A percentile compares a stretch with the other conserved stretches of the same genome.
These are phyloP conservation scores for Elaeagnus macrophylla DNA, from an alignment of 306 rosid genomes.

Conservation along the genomic window DNA sequence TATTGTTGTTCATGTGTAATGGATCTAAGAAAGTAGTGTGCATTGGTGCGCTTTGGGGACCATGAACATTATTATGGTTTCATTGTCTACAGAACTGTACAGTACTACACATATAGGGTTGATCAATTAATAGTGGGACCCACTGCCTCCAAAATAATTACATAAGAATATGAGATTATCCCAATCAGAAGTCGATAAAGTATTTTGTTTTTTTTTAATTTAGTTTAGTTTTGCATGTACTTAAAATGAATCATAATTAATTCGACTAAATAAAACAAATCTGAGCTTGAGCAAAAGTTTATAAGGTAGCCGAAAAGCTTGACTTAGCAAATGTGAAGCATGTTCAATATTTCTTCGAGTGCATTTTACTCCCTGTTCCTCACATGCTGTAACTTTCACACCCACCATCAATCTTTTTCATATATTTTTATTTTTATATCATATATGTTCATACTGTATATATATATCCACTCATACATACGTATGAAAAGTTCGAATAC, in stretches of 20 bases:
- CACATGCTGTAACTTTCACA: conserved; percentile 16
- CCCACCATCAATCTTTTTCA: conserved; percentile 6
- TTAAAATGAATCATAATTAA: conserved; percentile 28
- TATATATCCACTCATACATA: neutral
- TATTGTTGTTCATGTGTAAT: too few species aligned
- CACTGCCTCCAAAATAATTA: conserved; percentile 20
- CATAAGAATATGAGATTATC: neutral
- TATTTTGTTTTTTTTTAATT: conserved; percentile 1
- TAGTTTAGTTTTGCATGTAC: conserved; percentile 36
- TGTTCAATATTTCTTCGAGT: conserved; percentile 72
- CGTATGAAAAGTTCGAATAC: too few species aligned
- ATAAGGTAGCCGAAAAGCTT: conserved; percentile 59
- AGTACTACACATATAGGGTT: conserved; percentile 20
- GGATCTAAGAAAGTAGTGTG: too few species aligned
- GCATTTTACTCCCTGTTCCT: conserved; percentile 59
- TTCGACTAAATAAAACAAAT: too few species aligned
- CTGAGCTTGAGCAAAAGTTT: conserved; percentile 15
- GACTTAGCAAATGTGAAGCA: conserved; percentile 78
- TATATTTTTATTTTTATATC: neutral
- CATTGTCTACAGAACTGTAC: too few species aligned
- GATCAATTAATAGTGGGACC: conserved; percentile 42
- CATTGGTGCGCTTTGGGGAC: too few species aligned
- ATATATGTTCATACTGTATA: too few species aligned
- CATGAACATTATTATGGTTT: too few species aligned
- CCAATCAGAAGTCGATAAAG: neutral